phyloP scores from a whole-genome alignment of 305 asterid genomes.

The Petunia hybrid region DNA sequence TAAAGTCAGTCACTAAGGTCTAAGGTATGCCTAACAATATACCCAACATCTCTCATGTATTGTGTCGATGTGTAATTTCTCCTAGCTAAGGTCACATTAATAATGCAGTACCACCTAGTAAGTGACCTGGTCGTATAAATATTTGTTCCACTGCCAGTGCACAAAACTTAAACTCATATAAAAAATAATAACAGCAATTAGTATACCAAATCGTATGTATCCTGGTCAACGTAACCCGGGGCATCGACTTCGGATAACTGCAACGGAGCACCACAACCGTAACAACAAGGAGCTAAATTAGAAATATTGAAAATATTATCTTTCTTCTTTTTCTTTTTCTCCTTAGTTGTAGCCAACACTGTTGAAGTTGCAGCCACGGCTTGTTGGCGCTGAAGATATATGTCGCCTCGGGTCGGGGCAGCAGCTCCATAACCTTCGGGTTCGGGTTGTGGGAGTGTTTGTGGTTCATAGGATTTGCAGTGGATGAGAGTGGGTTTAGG shows the following conservation, averaged over 20 bases:
- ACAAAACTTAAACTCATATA: neutral
- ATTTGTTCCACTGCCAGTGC: neutral
- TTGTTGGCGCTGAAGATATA: conserved; percentile 69
- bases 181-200: neutral
- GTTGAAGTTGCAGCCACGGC: conserved; percentile 55
- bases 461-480: conserved; percentile 54
- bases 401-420: conserved; percentile 85
- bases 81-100: too few species aligned
- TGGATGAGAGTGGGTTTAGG: conserved; percentile 43
- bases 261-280: conserved; percentile 94
- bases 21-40: neutral
- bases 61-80: too few species aligned
- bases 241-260: conserved; percentile 77
- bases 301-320: conserved; percentile 54
- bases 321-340: conserved; percentile 47
- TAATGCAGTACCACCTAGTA: too few species aligned
- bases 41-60: too few species aligned
- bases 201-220: conserved; percentile 74
- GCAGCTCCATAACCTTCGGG: conserved; percentile 79
- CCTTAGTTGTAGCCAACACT: conserved; percentile 49
- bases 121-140: neutral
- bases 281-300: conserved; percentile 60
- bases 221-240: conserved; percentile 84
- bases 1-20: neutral
- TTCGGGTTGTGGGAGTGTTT: conserved; percentile 49